phyloP scores from a whole-genome alignment of 345 rosid species.

The Boechera divaricarpa region DNA sequence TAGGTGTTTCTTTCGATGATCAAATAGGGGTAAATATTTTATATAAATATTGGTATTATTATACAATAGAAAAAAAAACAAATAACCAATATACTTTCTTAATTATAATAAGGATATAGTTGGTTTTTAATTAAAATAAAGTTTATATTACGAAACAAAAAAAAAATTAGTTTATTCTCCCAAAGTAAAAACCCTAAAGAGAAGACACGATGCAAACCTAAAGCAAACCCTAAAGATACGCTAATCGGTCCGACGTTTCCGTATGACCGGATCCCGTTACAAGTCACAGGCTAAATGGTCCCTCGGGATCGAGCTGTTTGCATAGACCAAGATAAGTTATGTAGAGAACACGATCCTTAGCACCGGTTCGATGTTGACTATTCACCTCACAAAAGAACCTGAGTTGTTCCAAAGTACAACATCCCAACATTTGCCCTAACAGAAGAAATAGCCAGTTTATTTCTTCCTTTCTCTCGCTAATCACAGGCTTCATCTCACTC shows the following conservation, averaged over 20 bases:
- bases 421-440: slow-evolving; percentile 78
- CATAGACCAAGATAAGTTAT: slow-evolving; percentile 60
- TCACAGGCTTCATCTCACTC: slow-evolving; percentile 61
- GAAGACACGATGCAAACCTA: not conserved
- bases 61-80: no score
- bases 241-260: not conserved
- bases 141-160: no score
- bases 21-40: no score
- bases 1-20: no score
- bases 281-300: slow-evolving; percentile 22
- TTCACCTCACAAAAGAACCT: slow-evolving; percentile 77
- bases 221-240: not conserved
- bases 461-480: slow-evolving; percentile 51
- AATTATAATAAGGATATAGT: no score
- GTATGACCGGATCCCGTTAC: not conserved
- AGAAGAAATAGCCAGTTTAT: slow-evolving; percentile 89
- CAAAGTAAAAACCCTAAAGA: not conserved
- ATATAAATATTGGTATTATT: no score
- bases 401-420: slow-evolving; percentile 69
- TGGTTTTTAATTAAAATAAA: no score
- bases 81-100: no score
- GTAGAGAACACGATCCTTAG: slow-evolving; percentile 76
- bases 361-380: slow-evolving; percentile 69
- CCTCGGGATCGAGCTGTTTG: slow-evolving; percentile 63
- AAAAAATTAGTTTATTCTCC: no score